Evolutionary conservation across 345 rosid genomes (phyloP), one percentile per base, ranked within the genome.

Genomic region (Euphorbia peplus): DNA sequence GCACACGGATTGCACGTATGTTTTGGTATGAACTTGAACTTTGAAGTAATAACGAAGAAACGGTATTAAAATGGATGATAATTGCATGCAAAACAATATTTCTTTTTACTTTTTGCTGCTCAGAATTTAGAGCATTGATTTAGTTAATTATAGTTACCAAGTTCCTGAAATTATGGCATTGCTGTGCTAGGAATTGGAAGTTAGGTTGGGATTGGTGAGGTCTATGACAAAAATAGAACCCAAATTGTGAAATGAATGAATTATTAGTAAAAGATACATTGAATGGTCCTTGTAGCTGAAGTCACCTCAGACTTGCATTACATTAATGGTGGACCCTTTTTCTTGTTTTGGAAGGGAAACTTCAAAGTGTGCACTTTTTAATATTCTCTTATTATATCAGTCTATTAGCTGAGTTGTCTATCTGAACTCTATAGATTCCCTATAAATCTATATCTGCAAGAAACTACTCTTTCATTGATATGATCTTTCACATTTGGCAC

Each of bases 11-110:
- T 64, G 67, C 51, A 64, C 48, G 24, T 21, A 29, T 18, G 21
- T 64, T 47, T 64, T 64, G 39, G 21, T 64, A 19, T 56, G 60
- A 62, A 62, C 52, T 47, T 47, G 30, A 62, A 62, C 19, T 44
- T 30, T 62, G 66, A 21, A 16, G 22, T 41, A 22, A 24, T 13
- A 41, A 62, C 14, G n/a, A 39, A 29, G 60, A 10, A 41, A 13
- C 41, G 50, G 3, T 16, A 61, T 39, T 8, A 30, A 46, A 12
- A 24, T 62, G 44, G 29, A 13, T 19, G 14, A 5, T 15, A 7
- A 41, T 26, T 62, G 29, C 51, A 25, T 5, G 0, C 13, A 21
- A 62, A 30, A 1, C 6, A 32, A 32, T 32, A 32, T 32, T 32
- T 2, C 37, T 32, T 2, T 3, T 32, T 32, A 32, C 37, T 32